Percentiles rank a stretch among this genome's conserved stretches.
Conservation (phyloP, 441 rosid species). For the California macrophylla region DNA sequence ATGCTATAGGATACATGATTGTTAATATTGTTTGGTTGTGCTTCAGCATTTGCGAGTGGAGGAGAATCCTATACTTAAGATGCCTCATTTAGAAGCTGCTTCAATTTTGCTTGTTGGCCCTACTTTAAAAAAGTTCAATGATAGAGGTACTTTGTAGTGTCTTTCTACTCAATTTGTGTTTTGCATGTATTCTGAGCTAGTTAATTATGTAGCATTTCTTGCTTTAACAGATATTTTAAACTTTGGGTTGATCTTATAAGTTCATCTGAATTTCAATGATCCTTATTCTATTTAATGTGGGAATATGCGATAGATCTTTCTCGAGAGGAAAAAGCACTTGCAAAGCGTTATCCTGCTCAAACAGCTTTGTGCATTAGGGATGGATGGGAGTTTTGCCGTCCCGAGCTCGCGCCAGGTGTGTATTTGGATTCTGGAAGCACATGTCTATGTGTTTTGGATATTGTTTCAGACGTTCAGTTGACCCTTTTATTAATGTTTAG, state of each 20-base stretch:
- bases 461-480: slow-evolving; percentile 1
- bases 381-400: slow-evolving; percentile 94
- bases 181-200: neutral
- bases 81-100: slow-evolving; percentile 95
- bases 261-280: slow-evolving; percentile 5
- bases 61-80: slow-evolving; percentile 93
- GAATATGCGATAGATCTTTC: slow-evolving; percentile 56
- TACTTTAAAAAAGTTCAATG: slow-evolving; percentile 91
- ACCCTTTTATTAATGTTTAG: neutral
- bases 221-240: neutral
- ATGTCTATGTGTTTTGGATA: neutral
- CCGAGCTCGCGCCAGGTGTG: slow-evolving; percentile 81
- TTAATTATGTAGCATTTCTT: slow-evolving; percentile 6
- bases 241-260: slow-evolving; percentile 10
- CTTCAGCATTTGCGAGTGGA: slow-evolving; percentile 93
- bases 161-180: slow-evolving; percentile 1
- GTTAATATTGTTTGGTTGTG: slow-evolving; percentile 15
- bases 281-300: slow-evolving; percentile 17
- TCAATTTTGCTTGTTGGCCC: slow-evolving; percentile 89
- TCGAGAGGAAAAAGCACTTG: slow-evolving; percentile 70
- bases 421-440: slow-evolving; percentile 15
- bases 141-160: slow-evolving; percentile 55
- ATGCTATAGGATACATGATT: neutral
- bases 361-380: slow-evolving; percentile 83
- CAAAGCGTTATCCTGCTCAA: slow-evolving; percentile 86